Conservation (phyloP, 192 early-diverging fungal species). For the Phycomyces nitens region DNA sequence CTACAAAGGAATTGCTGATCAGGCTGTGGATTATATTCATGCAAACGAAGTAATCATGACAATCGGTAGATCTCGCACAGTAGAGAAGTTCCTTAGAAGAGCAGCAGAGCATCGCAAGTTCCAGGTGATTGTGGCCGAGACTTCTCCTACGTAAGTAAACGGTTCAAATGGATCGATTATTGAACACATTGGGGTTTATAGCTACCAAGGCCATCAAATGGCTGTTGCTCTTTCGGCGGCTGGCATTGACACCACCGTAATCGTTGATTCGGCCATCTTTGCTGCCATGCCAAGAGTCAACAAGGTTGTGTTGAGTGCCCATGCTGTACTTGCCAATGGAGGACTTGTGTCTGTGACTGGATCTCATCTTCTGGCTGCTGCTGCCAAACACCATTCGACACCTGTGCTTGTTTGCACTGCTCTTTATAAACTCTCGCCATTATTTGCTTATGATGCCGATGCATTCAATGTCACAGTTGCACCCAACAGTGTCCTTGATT, state of each 20-base stretch:
- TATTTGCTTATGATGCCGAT: slow-evolving; percentile 87
- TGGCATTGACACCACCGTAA: slow-evolving; percentile 89
- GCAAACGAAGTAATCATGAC: slow-evolving; percentile 97
- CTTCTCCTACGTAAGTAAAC: slow-evolving; percentile 70
- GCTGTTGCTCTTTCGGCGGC: slow-evolving; percentile 66
- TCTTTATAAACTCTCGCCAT: slow-evolving; percentile 83
- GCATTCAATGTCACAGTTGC: slow-evolving; percentile 72
- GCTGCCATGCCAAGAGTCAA: slow-evolving; percentile 97
- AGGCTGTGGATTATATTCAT: slow-evolving; percentile 90
- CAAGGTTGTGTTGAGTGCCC: slow-evolving; percentile 92
- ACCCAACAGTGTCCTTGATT: slow-evolving; percentile 79
- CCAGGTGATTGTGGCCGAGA: slow-evolving; percentile 94
- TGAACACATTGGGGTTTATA: slow-evolving; percentile 18
- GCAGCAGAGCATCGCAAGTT: slow-evolving; percentile 86
- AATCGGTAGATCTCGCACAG: slow-evolving; percentile 81
- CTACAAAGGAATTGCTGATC: slow-evolving; percentile 73
- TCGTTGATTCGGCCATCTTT: slow-evolving; percentile 91
- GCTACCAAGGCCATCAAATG: slow-evolving; percentile 78
- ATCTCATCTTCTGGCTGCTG: slow-evolving; percentile 77
- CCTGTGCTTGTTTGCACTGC: slow-evolving; percentile 92
- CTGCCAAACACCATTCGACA: slow-evolving; percentile 89
- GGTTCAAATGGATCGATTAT: no score
- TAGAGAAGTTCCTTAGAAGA: slow-evolving; percentile 78
- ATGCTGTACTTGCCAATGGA: slow-evolving; percentile 91
- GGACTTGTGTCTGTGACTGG: slow-evolving; percentile 83